A percentile compares a stretch with the other conserved stretches of the same genome.
These are phyloP conservation scores for Ballota nigra DNA, from an alignment of 257 asterid genomes.

Conservation along the genomic window DNA sequence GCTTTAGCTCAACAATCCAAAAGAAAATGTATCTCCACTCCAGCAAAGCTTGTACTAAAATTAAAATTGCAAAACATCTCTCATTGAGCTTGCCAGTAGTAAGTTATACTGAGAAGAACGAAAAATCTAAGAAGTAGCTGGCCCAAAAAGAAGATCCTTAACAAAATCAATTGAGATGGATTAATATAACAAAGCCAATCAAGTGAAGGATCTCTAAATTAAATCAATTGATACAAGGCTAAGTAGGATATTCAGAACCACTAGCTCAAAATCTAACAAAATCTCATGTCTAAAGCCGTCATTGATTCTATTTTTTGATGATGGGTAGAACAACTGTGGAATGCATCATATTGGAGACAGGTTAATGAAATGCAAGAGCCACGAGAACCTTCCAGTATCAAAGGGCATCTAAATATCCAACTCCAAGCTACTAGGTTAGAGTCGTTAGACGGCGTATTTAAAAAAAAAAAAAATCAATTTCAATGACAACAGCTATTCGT, in stretches of 20 bases:
- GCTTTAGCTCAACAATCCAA: not conserved
- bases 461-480: too few relatives aligned
- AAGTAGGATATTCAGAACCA: not conserved
- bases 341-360: not conserved
- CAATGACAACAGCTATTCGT: not conserved
- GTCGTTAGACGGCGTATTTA: too few relatives aligned
- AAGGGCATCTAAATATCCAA: not conserved
- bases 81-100: not conserved
- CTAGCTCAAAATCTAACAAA: too few relatives aligned
- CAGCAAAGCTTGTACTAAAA: not conserved
- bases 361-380: constrained; percentile 1
- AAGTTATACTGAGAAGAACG: not conserved
- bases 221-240: not conserved
- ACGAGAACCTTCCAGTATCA: not conserved
- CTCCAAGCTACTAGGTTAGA: not conserved
- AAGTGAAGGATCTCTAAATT: not conserved
- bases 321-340: not conserved
- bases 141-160: not conserved
- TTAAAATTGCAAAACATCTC: not conserved
- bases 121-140: constrained; percentile 6
- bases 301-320: not conserved
- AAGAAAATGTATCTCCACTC: not conserved
- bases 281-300: not conserved
- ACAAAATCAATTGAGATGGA: not conserved
- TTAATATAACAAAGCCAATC: not conserved